phyloP scores from a whole-genome alignment of 345 rosid genomes.

The Aegle marmelos region DNA sequence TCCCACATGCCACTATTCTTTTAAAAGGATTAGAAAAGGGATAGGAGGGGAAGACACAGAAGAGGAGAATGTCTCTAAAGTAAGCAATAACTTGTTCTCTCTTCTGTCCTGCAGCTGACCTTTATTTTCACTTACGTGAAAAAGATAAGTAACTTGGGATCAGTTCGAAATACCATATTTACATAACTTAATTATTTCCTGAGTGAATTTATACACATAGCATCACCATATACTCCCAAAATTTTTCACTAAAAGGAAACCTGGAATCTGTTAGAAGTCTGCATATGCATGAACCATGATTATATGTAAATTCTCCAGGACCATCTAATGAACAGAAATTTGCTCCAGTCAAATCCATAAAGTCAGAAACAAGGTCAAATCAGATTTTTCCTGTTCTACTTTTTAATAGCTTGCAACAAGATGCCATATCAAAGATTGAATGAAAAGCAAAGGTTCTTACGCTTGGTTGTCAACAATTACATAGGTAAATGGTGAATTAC shows the following conservation, averaged over 20 bases:
- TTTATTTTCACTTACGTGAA: background rate
- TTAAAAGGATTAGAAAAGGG: background rate
- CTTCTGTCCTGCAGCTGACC: background rate
- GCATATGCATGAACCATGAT: conserved; percentile 1
- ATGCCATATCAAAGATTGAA: background rate
- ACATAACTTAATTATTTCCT: background rate
- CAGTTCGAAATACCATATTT: background rate
- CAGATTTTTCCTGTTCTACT: background rate
- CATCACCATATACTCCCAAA: background rate
- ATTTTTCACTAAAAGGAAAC: background rate
- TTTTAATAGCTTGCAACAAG: background rate
- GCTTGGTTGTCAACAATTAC: conserved; percentile 73
- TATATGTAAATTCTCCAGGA: background rate
- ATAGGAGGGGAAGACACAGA: background rate
- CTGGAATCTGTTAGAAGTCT: background rate
- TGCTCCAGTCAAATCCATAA: background rate
- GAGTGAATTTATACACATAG: background rate
- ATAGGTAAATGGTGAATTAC: conserved; percentile 84
- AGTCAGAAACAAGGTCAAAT: background rate
- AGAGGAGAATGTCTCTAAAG: background rate
- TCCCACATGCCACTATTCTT: background rate
- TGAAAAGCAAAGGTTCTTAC: conserved; percentile 41
- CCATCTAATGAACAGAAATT: background rate
- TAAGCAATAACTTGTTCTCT: background rate
- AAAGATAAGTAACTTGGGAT: background rate